These are phyloP conservation scores for Glutinoglossum americanum DNA, from an alignment of 495 filamentous ascomycete species.

Conservation along the genomic window DNA sequence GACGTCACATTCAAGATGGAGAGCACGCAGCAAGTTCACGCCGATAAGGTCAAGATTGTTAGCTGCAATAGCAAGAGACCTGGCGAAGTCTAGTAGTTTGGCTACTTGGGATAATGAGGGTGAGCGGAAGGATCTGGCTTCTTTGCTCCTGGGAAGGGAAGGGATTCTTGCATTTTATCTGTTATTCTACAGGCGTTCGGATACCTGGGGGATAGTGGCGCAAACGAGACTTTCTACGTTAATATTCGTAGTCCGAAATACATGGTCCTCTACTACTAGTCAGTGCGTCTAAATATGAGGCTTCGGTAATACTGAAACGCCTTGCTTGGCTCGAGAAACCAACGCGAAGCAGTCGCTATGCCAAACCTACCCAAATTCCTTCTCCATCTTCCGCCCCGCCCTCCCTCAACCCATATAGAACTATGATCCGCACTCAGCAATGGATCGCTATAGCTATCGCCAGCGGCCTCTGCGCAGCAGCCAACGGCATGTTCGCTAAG, in stretches of 20 bases:
- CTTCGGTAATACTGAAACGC: background rate
- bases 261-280: background rate
- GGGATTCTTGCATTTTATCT: background rate
- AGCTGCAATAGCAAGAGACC: conserved; percentile 78
- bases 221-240: background rate
- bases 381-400: background rate
- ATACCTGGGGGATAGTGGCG: background rate
- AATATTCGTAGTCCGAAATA: background rate
- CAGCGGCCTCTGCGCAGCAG: conserved; percentile 74
- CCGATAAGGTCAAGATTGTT: conserved; percentile 91
- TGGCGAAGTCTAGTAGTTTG: conserved; percentile 26
- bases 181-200: background rate
- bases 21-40: conserved; percentile 39
- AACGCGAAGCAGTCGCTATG: background rate
- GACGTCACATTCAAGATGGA: conserved; percentile 96
- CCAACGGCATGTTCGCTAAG: conserved; percentile 94
- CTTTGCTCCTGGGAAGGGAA: background rate
- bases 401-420: background rate
- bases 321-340: background rate
- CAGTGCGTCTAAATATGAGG: too few species aligned
- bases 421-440: conserved; percentile 8
- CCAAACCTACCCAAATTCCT: background rate
- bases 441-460: conserved; percentile 73
- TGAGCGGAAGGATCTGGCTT: background rate
- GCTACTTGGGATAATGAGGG: background rate